Evolutionary conservation across 306 rosid genomes (phyloP), one percentile per base, ranked within the genome.

Genomic region (Lablab purpureus): DNA sequence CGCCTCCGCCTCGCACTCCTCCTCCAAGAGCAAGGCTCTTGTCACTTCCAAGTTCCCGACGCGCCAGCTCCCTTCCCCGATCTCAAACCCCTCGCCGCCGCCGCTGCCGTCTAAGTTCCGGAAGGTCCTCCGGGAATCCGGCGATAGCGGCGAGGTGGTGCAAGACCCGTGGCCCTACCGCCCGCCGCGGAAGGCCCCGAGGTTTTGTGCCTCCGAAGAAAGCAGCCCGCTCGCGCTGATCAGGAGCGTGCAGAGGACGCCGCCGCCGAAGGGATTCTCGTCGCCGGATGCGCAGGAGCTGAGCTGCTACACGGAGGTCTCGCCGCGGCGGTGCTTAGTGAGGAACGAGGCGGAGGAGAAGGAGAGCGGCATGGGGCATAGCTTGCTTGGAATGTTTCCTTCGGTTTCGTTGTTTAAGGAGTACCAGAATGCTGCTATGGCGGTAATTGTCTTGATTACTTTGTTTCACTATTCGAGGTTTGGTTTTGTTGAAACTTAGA

Each of bases 341-440:
- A 65, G 75, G 82, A 81, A 67, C 40, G 89, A 81, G 32, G 62
- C 11, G 14, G 92, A 82, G 67, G 85, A 68, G 81, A 87, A 82
- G 27, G 84, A 47, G 76, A 84, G 75, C 22, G 60, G 68, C 30
- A 3, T 83, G 49, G 66, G 49, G 78, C 93, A 92, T 84, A 30
- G 94, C 84, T 87, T 92, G 82, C 79, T 87, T 25, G 98, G 97
- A 50, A 87, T 58, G 80, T 92, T 94, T 66, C 97, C 98, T 76
- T 84, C 98, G 0, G 94, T 92, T 83, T 88, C 98, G 17, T 82
- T 92, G 84, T 94, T 94, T 52, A 94, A 91, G 90, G 98, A 92
- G 76, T 94, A 88, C 72, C 98, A 92, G 76, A 90, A 86, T 87
- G 86, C 96, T 60, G 98, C 98, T n/a, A 92, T 92, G 97, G 96